These are phyloP conservation scores for Orbilia ellipsospora DNA, from an alignment of 2,329 filamentous ascomycete species.

Conservation along the genomic window DNA sequence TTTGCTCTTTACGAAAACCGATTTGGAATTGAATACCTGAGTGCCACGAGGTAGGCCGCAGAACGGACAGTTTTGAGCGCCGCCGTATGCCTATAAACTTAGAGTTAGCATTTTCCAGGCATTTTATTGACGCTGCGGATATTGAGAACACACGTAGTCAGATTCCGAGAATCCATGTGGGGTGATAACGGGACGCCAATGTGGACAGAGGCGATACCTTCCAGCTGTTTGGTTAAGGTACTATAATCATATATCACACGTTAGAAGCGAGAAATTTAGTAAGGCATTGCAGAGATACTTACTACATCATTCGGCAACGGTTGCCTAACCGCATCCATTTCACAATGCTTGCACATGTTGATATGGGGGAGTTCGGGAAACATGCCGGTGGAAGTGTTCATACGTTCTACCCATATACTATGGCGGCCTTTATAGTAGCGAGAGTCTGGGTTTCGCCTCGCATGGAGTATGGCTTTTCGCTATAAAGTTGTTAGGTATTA, in stretches of 20 bases:
- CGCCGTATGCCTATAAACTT: slow-evolving; percentile 26
- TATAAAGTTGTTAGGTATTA: neutral
- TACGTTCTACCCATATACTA: slow-evolving; percentile 22
- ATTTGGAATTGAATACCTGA: slow-evolving; percentile 22
- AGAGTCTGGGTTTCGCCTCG: slow-evolving; percentile 7
- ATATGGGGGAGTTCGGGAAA: slow-evolving; percentile 1
- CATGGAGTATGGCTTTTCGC: neutral
- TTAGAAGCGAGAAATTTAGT: neutral
- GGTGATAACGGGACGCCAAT: slow-evolving; percentile 20
- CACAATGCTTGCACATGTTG: slow-evolving; percentile 21
- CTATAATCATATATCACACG: neutral
- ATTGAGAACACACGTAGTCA: slow-evolving; percentile 4
- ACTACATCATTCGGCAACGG: too few species aligned
- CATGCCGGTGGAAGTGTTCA: slow-evolving; percentile 32
- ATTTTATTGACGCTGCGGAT: neutral
- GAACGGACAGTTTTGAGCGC: slow-evolving; percentile 33
- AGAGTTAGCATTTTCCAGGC: neutral
- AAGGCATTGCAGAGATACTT: too few species aligned
- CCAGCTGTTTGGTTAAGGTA: neutral
- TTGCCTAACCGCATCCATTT: neutral
- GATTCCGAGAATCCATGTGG: slow-evolving; percentile 9
- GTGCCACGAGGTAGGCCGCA: slow-evolving; percentile 24
- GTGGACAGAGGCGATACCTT: slow-evolving; percentile 44
- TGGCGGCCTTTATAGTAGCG: slow-evolving; percentile 11
- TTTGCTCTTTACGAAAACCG: neutral